These are phyloP conservation scores for Epichloe baconii DNA, from an alignment of 2,329 filamentous ascomycete species.

Conservation along the genomic window DNA sequence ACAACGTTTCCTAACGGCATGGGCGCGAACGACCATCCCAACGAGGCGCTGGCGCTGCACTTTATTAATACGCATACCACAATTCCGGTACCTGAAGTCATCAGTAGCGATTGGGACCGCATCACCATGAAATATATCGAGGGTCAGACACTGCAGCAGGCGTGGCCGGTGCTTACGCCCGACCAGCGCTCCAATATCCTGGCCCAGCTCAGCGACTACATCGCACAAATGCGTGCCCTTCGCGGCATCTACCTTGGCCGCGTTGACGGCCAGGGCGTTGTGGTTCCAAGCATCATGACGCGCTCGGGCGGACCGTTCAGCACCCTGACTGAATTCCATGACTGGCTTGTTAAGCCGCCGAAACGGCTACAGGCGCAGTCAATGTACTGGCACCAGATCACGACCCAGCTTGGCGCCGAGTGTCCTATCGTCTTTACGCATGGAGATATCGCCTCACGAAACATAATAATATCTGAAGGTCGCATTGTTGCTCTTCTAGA, in stretches of 20 bases:
- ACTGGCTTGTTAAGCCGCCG: constrained; percentile 13
- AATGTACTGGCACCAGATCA: constrained; percentile 13
- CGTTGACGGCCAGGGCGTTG: constrained; percentile 11
- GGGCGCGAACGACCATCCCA: constrained; percentile 1
- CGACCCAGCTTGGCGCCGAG: constrained; percentile 9
- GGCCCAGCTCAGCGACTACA: background rate
- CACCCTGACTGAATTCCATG: constrained; percentile 9
- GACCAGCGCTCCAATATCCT: background rate
- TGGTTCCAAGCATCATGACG: constrained; percentile 12
- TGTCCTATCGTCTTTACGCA: constrained; percentile 10
- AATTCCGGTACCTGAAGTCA: constrained; percentile 14
- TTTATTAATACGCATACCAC: constrained; percentile 13
- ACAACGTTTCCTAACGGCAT: constrained; percentile 9
- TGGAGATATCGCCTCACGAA: constrained; percentile 6
- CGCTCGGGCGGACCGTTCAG: constrained; percentile 13
- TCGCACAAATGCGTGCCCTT: background rate
- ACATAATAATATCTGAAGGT: constrained; percentile 8
- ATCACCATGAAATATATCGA: constrained; percentile 15
- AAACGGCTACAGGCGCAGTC: constrained; percentile 7
- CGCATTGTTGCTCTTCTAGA: constrained; percentile 5
- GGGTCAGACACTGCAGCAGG: constrained; percentile 13
- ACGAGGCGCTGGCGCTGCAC: constrained; percentile 3
- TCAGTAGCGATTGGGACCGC: constrained; percentile 15
- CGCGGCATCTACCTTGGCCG: constrained; percentile 11
- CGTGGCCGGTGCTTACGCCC: background rate